phyloP scores from a whole-genome alignment of 2,329 filamentous ascomycete species.

The Colletotrichum sp. region DNA sequence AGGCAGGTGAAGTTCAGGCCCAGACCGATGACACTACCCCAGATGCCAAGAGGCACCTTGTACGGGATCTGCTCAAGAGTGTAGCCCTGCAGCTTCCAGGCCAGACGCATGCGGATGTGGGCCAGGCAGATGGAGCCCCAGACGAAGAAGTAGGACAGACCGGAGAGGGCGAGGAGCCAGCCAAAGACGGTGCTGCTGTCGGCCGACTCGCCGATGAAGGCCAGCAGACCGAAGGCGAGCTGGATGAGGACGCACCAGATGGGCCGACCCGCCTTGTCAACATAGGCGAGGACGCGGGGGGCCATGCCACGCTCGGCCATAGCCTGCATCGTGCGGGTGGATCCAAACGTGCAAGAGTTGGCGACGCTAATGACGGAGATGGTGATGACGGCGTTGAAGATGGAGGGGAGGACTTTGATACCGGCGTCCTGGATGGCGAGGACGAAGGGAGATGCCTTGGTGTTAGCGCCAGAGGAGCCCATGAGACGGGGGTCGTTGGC shows the following conservation, averaged over 20 bases:
- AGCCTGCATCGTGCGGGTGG: slow-evolving; percentile 56
- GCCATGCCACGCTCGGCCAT: slow-evolving; percentile 55
- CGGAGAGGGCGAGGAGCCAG: slow-evolving; percentile 74
- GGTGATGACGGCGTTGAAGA: slow-evolving; percentile 57
- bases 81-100: slow-evolving; percentile 65
- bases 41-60: slow-evolving; percentile 56
- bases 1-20: slow-evolving; percentile 70
- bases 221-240: slow-evolving; percentile 63
- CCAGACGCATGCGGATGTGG: slow-evolving; percentile 69
- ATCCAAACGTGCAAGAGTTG: slow-evolving; percentile 56
- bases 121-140: slow-evolving; percentile 73
- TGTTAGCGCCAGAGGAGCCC: slow-evolving; percentile 40
- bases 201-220: slow-evolving; percentile 48
- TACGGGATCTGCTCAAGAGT: slow-evolving; percentile 53
- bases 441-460: slow-evolving; percentile 54
- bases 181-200: slow-evolving; percentile 55
- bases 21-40: slow-evolving; percentile 73
- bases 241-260: slow-evolving; percentile 57
- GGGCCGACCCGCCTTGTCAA: slow-evolving; percentile 66
- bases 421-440: slow-evolving; percentile 55
- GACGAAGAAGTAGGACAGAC: slow-evolving; percentile 75
- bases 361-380: slow-evolving; percentile 57
- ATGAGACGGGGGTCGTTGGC: slow-evolving; percentile 23
- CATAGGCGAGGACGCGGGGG: slow-evolving; percentile 61
- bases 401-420: slow-evolving; percentile 53